These are phyloP conservation scores for Aspergillus felis DNA, from an alignment of 2,329 filamentous ascomycete genomes.

Conservation along the genomic window DNA sequence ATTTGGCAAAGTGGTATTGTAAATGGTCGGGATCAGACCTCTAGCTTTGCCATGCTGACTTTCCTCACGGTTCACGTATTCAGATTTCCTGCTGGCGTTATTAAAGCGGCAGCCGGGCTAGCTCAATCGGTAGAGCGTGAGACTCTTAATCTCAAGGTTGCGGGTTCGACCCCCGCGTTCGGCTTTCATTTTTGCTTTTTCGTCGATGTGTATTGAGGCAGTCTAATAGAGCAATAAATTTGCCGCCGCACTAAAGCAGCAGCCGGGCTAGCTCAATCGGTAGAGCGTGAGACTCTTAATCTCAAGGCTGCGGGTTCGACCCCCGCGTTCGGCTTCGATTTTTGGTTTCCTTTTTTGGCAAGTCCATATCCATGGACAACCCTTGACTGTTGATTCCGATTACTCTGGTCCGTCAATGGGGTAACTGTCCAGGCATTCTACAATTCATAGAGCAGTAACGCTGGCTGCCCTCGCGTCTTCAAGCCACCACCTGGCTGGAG, in stretches of 20 bases:
- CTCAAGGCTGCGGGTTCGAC: conserved; percentile 42
- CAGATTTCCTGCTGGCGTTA: background rate
- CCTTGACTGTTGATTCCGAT: too few relatives aligned
- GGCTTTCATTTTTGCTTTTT: conserved; percentile 24
- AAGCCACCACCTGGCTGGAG: too few relatives aligned
- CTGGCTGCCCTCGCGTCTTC: too few relatives aligned
- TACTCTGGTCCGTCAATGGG: too few relatives aligned
- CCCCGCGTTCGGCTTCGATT: conserved; percentile 21
- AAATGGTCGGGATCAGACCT: background rate
- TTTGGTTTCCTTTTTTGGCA: too few relatives aligned
- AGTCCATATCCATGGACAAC: too few relatives aligned
- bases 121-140: conserved; percentile 51
- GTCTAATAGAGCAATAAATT: too few relatives aligned
- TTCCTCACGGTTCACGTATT: background rate
- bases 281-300: conserved; percentile 51
- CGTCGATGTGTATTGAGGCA: background rate
- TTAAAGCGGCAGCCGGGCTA: conserved; percentile 38
- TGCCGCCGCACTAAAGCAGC: background rate
- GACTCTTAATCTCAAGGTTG: conserved; percentile 47
- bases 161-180: conserved; percentile 43
- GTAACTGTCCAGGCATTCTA: too few relatives aligned
- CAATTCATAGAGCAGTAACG: too few relatives aligned
- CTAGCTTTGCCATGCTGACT: background rate
- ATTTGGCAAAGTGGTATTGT: too few relatives aligned
- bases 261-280: conserved; percentile 51